These are phyloP conservation scores for Centaurea solstitialis DNA, from an alignment of 129 eudicot genomes.

Conservation along the genomic window DNA sequence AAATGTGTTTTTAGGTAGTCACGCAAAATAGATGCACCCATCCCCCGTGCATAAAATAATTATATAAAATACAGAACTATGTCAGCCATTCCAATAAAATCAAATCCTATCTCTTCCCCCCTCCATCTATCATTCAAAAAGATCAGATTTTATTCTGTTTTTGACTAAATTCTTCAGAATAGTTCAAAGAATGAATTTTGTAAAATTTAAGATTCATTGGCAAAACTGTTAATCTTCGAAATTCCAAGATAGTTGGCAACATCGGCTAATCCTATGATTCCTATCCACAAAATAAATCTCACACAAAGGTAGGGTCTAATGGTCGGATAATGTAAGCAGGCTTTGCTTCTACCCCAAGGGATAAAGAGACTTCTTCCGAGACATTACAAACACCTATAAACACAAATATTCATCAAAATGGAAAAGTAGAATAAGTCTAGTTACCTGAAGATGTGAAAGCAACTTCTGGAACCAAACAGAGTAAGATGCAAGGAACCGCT, in stretches of 20 bases:
- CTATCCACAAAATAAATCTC: conserved; percentile 2
- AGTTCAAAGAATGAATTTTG: not conserved
- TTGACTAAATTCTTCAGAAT: conserved; percentile 5
- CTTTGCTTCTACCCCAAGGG: not conserved
- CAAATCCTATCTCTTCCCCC: conserved; percentile 1
- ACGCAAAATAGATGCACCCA: not conserved
- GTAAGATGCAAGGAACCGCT: conserved; percentile 75
- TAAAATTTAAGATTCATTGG: not conserved
- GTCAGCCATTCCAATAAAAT: conserved; percentile 3
- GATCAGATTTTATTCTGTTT: not conserved
- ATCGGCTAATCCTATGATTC: not conserved
- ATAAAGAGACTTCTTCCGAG: not conserved
- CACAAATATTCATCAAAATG: not conserved
- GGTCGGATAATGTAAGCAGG: not conserved
- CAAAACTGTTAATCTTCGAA: not conserved
- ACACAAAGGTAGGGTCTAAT: not conserved
- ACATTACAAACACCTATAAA: conserved; percentile 5
- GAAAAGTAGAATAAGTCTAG: not conserved
- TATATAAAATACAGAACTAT: not conserved
- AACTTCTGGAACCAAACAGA: conserved; percentile 73
- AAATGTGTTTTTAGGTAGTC: not conserved
- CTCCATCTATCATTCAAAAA: conserved; percentile 15
- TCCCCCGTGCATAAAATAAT: not conserved
- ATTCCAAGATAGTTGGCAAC: not conserved
- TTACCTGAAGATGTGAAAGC: conserved; percentile 77